Conservation (phyloP, 768 basidiomycete species). For the Amanita fuliginea region DNA sequence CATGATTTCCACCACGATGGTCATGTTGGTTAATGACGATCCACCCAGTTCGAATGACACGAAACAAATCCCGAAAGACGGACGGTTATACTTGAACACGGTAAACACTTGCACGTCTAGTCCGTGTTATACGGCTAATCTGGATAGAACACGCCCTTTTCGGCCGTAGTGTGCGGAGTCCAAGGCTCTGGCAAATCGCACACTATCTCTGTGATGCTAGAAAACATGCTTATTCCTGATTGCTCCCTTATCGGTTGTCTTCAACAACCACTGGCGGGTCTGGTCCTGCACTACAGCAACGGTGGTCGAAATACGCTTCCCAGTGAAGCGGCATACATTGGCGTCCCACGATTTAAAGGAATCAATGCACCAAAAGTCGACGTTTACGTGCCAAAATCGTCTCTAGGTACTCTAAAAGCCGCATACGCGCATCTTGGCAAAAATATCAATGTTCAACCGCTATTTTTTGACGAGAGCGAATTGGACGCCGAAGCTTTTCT, state of each 20-base stretch:
- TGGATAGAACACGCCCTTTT: conserved; percentile 58
- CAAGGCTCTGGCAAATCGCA: conserved; percentile 73
- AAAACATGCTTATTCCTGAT: conserved; percentile 55
- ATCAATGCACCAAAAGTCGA: conserved; percentile 23
- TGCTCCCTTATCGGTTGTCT: conserved; percentile 38
- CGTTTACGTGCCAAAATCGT: conserved; percentile 53
- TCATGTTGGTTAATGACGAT: conserved; percentile 10
- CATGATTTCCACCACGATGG: not conserved
- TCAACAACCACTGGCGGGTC: conserved; percentile 43
- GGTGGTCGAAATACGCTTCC: conserved; percentile 47
- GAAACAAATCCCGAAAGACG: conserved; percentile 26
- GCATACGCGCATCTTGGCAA: conserved; percentile 43
- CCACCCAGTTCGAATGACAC: conserved; percentile 22
- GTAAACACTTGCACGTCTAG: conserved; percentile 22
- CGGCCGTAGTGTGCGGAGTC: conserved; percentile 65
- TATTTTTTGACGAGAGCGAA: conserved; percentile 46
- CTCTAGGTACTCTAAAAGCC: conserved; percentile 45
- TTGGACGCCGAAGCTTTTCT: conserved; percentile 59
- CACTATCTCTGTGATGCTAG: conserved; percentile 55
- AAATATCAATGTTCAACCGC: conserved; percentile 39
- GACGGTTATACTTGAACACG: conserved; percentile 57
- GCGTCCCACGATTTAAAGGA: conserved; percentile 19
- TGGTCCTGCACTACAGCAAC: conserved; percentile 64
- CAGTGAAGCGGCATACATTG: conserved; percentile 58
- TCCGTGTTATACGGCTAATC: not conserved